Base-by-base conservation (phyloP, 495 filamentous ascomycete species). In the Niebla homalea region DNA sequence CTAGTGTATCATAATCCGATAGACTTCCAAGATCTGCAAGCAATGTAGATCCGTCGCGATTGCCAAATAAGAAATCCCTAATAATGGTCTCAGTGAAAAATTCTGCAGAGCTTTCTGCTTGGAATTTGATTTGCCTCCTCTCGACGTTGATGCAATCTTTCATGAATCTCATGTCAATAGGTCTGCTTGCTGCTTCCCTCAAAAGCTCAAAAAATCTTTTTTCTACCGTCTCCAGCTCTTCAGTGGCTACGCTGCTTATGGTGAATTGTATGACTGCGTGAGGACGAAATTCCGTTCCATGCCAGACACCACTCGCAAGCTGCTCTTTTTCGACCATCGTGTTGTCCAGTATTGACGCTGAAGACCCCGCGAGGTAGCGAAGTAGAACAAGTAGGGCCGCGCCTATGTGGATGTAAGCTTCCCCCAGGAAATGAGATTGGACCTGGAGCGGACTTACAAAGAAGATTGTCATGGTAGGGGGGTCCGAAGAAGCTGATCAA, bases 311-410 rank as follows among this genome's bases (percentile, higher is more conserved):
- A 67, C 89, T 94, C 11, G 87, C 85, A 48, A 96, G 72, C 53
- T 94, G 83, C 61, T 97, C 89, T 57, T 83, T 89, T 58, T 99
- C 93, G 10, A 99, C 92, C 48, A 99, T 74, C 18, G 78, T 77
- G 56, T 94, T 95, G 52, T 97, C 90, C 16, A 99, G 68, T 14
- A 97, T 70, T 2, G 89, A 90, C 2, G 94, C 87, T 4, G 92
- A 92, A 2, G 92, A 97, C 14, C 89, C 90, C 47, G 84, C 83
- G 18, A 99, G 74, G 58, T 97, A 99, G 14, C 79, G 76, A 37
- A 93, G 69, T 5, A 92, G 60, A 38, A 90, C 78, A 57, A 81
- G 81, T 18, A 96, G 56, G 16, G 89, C 93, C 1, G 78, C 78
- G 15, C 72, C 75, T 64, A 65, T 56, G 36, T 14, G 18, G 19